Base-by-base conservation (phyloP, 1,284 basidiomycete species). In the Kalmanozyma brasiliensis region DNA sequence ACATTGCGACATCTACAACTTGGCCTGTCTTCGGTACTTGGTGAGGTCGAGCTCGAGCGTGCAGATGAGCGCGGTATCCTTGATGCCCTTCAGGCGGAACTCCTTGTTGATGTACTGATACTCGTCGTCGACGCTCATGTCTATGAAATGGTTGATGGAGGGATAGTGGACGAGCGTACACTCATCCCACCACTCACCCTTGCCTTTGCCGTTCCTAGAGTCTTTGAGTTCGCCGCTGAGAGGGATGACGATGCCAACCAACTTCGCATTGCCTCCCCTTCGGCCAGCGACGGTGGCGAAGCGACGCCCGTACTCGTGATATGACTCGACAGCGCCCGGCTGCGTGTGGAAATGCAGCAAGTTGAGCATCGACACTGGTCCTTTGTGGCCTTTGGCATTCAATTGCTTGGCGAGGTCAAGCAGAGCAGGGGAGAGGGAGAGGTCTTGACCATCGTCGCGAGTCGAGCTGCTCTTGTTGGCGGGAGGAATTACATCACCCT, bases 321-420 rank as follows among this genome's bases (percentile, higher is more conserved):
- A 73, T 6, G 44, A 52, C 14, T 64, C 56, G 14, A 59, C 58
- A 10, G 68, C 63, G 0, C 46, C 49, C 0, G 24, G 19, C 13
- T 45, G 42, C 8, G 56, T 49, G 33, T 58, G 49, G 44, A 74
- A 74, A 20, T 67, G 63, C 3, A 74, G 49, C 33, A 74, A 40
- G 42, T 74, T 74, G 46, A 74, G 59, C 72, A 74, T 74, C 3
- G 59, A 63, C 7, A 74, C 67, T 7, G 68, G 52, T 1, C 60
- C 57, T 13, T 59, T 30, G 37, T 61, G 42, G 4, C 48, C 56
- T 8, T 40, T 24, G 29, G 46, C 42, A 16, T 64, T 64, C 19
- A 74, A 41, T 13, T 37, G 42, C n/a, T 53, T 52, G 4, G 63
- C 68, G 6, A 74, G 40, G 5, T 30, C 26, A 9, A 72, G 58